Evolutionary conservation across 495 filamentous ascomycete genomes (phyloP).

Genomic region (Hyaloscypha variabilis): DNA sequence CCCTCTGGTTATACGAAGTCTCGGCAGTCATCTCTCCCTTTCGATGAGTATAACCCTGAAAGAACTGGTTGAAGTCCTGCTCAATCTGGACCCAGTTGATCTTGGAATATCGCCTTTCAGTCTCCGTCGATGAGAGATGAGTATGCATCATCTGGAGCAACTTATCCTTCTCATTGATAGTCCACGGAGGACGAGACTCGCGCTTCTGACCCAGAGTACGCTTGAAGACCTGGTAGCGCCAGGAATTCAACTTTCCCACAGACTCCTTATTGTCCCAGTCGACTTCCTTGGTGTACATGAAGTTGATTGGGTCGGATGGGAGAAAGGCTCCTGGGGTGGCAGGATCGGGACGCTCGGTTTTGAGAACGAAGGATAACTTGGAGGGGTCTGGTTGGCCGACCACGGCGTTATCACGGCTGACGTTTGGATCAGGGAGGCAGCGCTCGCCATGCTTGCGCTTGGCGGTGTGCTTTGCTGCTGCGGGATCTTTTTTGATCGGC

Average conservation of each 20-base stretch:
- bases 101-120: neutral
- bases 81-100: neutral
- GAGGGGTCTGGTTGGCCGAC: neutral
- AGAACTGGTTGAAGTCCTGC: neutral
- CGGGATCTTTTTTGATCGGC: neutral
- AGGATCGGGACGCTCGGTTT: neutral
- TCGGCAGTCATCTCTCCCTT: neutral
- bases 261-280: neutral
- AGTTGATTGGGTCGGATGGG: neutral
- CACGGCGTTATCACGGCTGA: neutral
- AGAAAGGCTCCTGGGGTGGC: neutral
- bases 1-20: neutral
- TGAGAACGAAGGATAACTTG: neutral
- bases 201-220: neutral
- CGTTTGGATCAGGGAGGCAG: neutral
- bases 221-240: constrained; percentile 8
- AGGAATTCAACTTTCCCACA: neutral
- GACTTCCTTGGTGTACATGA: neutral
- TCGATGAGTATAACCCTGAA: neutral
- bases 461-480: neutral
- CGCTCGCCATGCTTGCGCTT: neutral
- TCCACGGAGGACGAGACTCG: neutral
- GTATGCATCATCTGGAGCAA: neutral
- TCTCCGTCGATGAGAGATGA: neutral
- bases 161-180: neutral